phyloP scores from a whole-genome alignment of 1,139 yeast genomes.

The Candida smagusa region DNA sequence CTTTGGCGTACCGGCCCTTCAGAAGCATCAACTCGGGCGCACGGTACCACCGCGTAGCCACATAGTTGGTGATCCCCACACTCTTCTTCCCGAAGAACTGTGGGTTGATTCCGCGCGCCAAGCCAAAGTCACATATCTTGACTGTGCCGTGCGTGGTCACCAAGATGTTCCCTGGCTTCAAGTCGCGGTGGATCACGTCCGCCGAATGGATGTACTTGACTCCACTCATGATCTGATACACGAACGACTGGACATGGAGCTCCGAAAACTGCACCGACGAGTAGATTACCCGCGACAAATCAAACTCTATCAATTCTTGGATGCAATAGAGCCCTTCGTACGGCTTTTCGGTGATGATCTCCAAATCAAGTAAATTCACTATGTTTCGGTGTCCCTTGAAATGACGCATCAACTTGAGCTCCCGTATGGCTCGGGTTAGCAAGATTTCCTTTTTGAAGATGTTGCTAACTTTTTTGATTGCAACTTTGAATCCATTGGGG shows the following conservation, averaged over 20 bases:
- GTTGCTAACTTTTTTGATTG: slow-evolving; percentile 74
- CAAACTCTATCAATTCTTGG: slow-evolving; percentile 75
- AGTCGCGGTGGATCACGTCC: slow-evolving; percentile 78
- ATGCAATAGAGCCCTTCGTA: slow-evolving; percentile 85
- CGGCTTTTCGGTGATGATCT: slow-evolving; percentile 60
- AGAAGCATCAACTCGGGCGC: slow-evolving; percentile 87
- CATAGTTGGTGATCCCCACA: slow-evolving; percentile 70
- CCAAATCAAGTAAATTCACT: slow-evolving; percentile 69
- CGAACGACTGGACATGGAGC: slow-evolving; percentile 71
- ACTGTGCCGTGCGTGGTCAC: slow-evolving; percentile 68
- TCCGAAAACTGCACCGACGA: slow-evolving; percentile 78
- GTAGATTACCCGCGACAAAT: slow-evolving; percentile 73
- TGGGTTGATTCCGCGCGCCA: slow-evolving; percentile 71
- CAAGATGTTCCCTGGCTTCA: slow-evolving; percentile 81
- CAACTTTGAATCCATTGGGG: slow-evolving; percentile 32
- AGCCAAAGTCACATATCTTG: slow-evolving; percentile 85
- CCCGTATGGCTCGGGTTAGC: slow-evolving; percentile 73
- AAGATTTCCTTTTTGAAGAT: slow-evolving; percentile 64
- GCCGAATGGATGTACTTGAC: slow-evolving; percentile 82
- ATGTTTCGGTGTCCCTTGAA: slow-evolving; percentile 83
- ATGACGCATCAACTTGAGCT: slow-evolving; percentile 70
- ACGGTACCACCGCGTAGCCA: slow-evolving; percentile 93
- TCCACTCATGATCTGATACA: slow-evolving; percentile 79
- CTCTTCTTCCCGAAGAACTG: slow-evolving; percentile 32
- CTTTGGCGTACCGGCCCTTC: slow-evolving; percentile 48